phyloP scores from a whole-genome alignment of 176 grass and related monocot genomes.

The Guadua angustifolia region DNA sequence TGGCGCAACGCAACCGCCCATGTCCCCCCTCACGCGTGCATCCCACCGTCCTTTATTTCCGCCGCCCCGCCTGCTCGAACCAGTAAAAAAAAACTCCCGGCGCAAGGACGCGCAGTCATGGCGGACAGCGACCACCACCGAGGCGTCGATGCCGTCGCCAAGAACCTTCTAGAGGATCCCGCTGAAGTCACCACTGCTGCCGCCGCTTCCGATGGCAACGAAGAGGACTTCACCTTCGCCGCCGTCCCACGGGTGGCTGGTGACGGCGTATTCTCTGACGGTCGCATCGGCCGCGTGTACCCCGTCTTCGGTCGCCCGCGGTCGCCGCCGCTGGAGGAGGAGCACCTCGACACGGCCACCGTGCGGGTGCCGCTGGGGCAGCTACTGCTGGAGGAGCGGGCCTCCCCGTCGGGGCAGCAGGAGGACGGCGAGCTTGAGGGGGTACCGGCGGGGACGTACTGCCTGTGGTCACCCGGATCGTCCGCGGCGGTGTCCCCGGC shows the following conservation, averaged over 20 bases:
- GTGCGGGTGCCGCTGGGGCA: conserved; percentile 47
- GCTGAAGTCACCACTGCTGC: no score
- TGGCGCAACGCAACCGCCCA: background rate
- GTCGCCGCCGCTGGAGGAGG: conserved; percentile 12
- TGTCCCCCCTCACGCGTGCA: conserved; percentile 25
- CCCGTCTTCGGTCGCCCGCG: conserved; percentile 65
- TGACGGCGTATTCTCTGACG: background rate
- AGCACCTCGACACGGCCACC: background rate
- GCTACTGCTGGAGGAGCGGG: conserved; percentile 64
- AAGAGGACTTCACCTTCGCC: conserved; percentile 46
- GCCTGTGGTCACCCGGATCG: conserved; percentile 50
- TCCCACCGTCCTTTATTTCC: conserved; percentile 39
- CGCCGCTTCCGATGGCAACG: background rate
- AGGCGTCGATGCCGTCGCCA: background rate
- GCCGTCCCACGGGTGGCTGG: background rate
- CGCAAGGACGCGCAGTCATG: conserved; percentile 20
- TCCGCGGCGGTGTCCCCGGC: conserved; percentile 39
- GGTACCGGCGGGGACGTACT: conserved; percentile 52
- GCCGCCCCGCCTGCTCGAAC: background rate
- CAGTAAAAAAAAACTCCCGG: background rate
- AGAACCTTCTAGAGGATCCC: background rate
- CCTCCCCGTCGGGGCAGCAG: background rate
- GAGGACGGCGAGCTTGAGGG: conserved; percentile 39
- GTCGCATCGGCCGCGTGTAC: conserved; percentile 51
- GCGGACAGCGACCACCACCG: conserved; percentile 25